Conservation (phyloP, 345 rosid species). For the Murraya koenigii region DNA sequence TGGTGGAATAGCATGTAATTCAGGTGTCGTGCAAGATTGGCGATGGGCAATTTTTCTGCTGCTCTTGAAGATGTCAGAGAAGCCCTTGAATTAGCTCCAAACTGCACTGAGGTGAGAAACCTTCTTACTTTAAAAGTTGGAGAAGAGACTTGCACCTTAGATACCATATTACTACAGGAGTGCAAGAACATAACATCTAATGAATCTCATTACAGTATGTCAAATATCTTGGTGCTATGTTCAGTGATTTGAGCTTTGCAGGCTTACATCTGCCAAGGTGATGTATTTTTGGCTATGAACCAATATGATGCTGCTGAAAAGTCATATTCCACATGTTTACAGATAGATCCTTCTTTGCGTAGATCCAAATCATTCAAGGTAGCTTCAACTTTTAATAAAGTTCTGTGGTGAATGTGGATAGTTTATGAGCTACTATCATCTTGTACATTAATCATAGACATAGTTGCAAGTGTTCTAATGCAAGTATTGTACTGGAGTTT, state of each 20-base stretch:
- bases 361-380: constrained; percentile 84
- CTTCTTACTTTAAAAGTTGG: not conserved
- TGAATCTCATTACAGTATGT: not conserved
- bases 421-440: not conserved
- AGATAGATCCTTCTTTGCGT: constrained; percentile 66
- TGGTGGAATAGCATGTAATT: not conserved
- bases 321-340: constrained; percentile 55
- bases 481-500: not conserved
- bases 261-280: constrained; percentile 82
- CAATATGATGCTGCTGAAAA: constrained; percentile 64
- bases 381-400: not conserved
- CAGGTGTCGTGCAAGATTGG: constrained; percentile 67
- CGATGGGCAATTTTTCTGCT: constrained; percentile 48
- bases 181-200: not conserved
- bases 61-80: constrained; percentile 77
- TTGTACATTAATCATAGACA: not conserved
- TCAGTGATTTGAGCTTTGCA: constrained; percentile 16
- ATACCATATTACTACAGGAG: not conserved
- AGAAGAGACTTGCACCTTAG: not conserved
- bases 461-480: not conserved
- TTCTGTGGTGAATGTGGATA: not conserved
- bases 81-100: constrained; percentile 52
- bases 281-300: constrained; percentile 61
- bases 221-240: not conserved
- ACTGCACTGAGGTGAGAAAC: constrained; percentile 51